phyloP scores from a whole-genome alignment of 2,329 filamentous ascomycete species.

The Fusarium dimerum region DNA sequence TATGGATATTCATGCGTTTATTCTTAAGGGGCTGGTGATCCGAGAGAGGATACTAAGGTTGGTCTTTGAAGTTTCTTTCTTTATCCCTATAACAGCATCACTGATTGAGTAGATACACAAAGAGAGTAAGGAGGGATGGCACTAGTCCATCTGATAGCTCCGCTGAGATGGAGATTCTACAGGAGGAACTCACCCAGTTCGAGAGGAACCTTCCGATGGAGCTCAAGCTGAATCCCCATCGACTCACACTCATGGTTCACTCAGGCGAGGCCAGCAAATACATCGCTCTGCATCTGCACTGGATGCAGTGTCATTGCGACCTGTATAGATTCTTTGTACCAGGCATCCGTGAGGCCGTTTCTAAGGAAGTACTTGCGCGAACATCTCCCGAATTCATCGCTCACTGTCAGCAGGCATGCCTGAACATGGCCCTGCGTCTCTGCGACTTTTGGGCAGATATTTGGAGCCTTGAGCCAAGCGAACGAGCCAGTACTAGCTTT shows the following conservation, averaged over 20 bases:
- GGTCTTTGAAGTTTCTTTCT: rapidly evolving
- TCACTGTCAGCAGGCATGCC: conserved; percentile 19
- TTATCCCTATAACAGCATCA: rapidly evolving
- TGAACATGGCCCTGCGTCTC: conserved; percentile 4
- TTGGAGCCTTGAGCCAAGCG: conserved; percentile 13
- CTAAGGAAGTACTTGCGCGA: conserved; percentile 6
- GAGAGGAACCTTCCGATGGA: conserved; percentile 21
- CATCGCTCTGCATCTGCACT: conserved; percentile 14
- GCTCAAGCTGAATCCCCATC: conserved; percentile 11
- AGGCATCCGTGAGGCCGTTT: conserved; percentile 24
- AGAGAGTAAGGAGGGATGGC: conserved; percentile 18
- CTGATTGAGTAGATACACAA: conserved; percentile 11
- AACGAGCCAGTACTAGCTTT: conserved; percentile 5
- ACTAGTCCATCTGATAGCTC: conserved; percentile 16
- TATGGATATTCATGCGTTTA: conserved; percentile 19
- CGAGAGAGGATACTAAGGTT: conserved; percentile 25
- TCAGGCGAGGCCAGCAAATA: conserved; percentile 24
- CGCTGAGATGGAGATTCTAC: conserved; percentile 9
- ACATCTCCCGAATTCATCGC: conserved; percentile 17
- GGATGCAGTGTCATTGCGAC: conserved; percentile 26
- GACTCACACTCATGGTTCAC: conserved; percentile 28
- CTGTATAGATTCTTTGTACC: conserved; percentile 28
- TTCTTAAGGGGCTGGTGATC: conserved; percentile 19
- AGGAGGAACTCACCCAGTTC: conserved; percentile 21
- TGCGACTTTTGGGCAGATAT: conserved; percentile 20